Evolutionary conservation across 352 stramenopile genomes (phyloP), one percentile per base, ranked within the genome.

Genomic region (Saprolegnia diclina): DNA sequence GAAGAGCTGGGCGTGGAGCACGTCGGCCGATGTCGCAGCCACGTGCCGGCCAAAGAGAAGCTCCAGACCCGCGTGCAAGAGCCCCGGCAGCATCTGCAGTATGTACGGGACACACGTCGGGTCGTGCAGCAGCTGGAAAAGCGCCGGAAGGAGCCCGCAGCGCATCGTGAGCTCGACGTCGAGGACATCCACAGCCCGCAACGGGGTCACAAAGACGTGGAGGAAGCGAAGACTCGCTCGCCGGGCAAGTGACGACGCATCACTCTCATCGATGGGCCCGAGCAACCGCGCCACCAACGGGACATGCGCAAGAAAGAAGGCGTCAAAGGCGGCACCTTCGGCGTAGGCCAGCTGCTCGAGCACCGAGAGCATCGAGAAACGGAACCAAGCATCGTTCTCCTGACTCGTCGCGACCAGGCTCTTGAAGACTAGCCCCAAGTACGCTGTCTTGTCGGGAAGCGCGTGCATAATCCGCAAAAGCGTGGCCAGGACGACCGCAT

Each of bases 61-160:
- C n/a, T 24, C 21, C 9, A 56, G 24, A 32, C 44, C 63, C 4
- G 18, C 46, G 5, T 59, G 7, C 16, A 69, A 42, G 18, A 69
- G 38, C 6, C 24, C n/a, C 4, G 22, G 35, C 19, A 69, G 45
- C 46, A 69, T 63, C 6, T 69, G 32, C 1, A 69, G 38, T 1
- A 55, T 29, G 0, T 62, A 24, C 7, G 45, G 32, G 24, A 69
- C 63, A n/a, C 53, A 62, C 5, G 10, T 29, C 21, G 26, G 50
- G 16, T 62, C 42, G 19, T 40, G 40, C 48, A 69, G 50, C 45
- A 69, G 44, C 13, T 29, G 29, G 50, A 62, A 69, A 5, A 69
- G 29, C 19, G 29, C 46, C 29, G 63, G 63, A 4, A 69, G 37
- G 9, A 69, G 29, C 10, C 5, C 14, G 9, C 37, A 22, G 11